These are phyloP conservation scores for Fusarium sambucinum DNA, from an alignment of 2,329 filamentous ascomycete genomes.

Conservation along the genomic window DNA sequence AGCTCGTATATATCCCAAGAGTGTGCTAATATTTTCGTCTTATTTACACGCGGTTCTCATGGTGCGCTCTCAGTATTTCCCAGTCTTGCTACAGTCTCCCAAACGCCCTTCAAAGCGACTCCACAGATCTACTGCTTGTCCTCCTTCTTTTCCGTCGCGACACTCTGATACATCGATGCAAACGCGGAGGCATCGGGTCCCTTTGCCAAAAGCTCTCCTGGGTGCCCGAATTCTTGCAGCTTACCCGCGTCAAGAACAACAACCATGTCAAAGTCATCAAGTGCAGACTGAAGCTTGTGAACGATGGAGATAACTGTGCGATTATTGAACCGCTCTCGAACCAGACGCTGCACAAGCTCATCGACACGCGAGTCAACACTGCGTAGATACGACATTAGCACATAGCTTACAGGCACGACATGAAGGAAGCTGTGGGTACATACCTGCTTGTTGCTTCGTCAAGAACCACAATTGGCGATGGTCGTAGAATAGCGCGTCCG, in stretches of 20 bases:
- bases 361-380: conserved; percentile 39
- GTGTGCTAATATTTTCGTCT: background rate
- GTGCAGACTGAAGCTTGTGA: conserved; percentile 44
- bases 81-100: too few species aligned
- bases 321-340: conserved; percentile 37
- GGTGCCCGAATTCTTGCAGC: conserved; percentile 41
- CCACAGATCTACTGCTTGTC: background rate
- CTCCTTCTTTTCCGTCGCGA: background rate
- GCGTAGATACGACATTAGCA: background rate
- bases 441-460: conserved; percentile 58
- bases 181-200: conserved; percentile 20
- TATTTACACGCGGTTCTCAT: background rate
- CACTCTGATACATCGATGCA: conserved; percentile 27
- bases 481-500: conserved; percentile 58
- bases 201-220: conserved; percentile 28
- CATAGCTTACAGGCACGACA: fast-evolving
- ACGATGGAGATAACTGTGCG: conserved; percentile 47
- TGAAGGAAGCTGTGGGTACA: background rate
- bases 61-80: background rate
- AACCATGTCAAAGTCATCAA: conserved; percentile 40
- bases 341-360: conserved; percentile 31
- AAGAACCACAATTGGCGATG: conserved; percentile 55
- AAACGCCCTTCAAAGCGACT: background rate
- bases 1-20: background rate
- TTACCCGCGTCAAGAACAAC: conserved; percentile 39